Evolutionary conservation across 768 basidiomycete genomes (phyloP).

Genomic region (Leccinum pellstonianum): DNA sequence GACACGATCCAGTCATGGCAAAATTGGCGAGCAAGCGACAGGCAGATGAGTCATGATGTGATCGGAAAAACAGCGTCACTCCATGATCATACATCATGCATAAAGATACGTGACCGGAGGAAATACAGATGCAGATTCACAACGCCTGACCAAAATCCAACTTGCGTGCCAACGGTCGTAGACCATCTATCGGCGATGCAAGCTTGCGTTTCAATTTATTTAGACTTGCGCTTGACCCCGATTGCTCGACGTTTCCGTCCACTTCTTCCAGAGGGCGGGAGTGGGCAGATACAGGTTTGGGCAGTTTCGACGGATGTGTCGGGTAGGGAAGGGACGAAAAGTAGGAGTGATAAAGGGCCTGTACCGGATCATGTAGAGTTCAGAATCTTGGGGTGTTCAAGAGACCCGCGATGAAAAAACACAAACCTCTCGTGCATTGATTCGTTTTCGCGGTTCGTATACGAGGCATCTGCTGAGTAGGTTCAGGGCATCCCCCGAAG

Average conservation of each 20-base stretch:
- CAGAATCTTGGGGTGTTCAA: neutral
- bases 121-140: neutral
- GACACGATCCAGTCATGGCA: neutral
- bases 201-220: constrained; percentile 72
- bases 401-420: neutral
- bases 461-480: constrained; percentile 75
- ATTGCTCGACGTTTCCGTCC: constrained; percentile 66
- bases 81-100: neutral
- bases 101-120: neutral
- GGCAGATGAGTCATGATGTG: too few species aligned
- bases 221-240: constrained; percentile 46
- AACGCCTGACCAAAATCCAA: constrained; percentile 63
- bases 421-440: constrained; percentile 74
- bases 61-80: neutral
- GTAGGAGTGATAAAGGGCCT: constrained; percentile 88
- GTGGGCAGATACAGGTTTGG: constrained; percentile 57
- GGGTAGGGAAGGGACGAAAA: constrained; percentile 86
- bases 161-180: constrained; percentile 63
- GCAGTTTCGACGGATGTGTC: constrained; percentile 84
- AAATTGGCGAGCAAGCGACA: neutral
- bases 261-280: constrained; percentile 71
- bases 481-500: constrained; percentile 81
- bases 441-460: constrained; percentile 84
- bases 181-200: constrained; percentile 49
- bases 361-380: neutral